Conservation (phyloP, 352 stramenopile genomes). For the Globisporangium spinosum region DNA sequence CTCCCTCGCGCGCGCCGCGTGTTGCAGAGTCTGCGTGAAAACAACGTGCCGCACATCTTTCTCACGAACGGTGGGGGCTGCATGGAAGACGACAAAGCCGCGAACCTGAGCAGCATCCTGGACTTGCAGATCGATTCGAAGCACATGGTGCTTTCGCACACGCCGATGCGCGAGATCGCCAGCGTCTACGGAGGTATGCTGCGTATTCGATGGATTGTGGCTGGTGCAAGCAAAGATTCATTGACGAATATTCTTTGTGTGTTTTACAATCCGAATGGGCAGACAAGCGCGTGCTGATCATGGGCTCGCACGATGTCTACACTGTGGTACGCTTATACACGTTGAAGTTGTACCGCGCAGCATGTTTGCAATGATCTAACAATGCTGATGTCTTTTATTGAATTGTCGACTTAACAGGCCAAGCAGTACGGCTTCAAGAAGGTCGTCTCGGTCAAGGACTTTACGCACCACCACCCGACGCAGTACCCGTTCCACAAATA, state of each 20-base stretch:
- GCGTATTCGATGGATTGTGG: background rate
- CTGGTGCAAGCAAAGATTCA: background rate
- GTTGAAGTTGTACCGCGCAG: background rate
- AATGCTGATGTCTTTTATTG: background rate
- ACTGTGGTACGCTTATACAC: conserved; percentile 44
- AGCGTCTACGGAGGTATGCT: conserved; percentile 49
- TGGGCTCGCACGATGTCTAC: conserved; percentile 83
- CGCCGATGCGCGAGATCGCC: conserved; percentile 81
- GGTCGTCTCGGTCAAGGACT: conserved; percentile 66
- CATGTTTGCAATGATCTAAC: background rate
- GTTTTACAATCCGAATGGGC: background rate
- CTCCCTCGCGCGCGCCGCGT: conserved; percentile 66
- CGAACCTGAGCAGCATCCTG: conserved; percentile 59
- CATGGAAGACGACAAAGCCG: conserved; percentile 83
- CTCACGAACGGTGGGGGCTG: conserved; percentile 89
- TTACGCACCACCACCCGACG: conserved; percentile 63
- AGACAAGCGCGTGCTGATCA: conserved; percentile 83
- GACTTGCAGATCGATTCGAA: conserved; percentile 56
- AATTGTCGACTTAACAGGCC: conserved; percentile 22
- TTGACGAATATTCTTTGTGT: background rate
- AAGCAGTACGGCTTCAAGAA: conserved; percentile 82
- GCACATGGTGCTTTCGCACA: conserved; percentile 88
- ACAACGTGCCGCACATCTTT: conserved; percentile 85
- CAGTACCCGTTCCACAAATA: conserved; percentile 82
- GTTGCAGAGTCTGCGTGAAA: conserved; percentile 53